Evolutionary conservation across 352 stramenopile species (phyloP).

Genomic region (Phytophthora citrophthora): DNA sequence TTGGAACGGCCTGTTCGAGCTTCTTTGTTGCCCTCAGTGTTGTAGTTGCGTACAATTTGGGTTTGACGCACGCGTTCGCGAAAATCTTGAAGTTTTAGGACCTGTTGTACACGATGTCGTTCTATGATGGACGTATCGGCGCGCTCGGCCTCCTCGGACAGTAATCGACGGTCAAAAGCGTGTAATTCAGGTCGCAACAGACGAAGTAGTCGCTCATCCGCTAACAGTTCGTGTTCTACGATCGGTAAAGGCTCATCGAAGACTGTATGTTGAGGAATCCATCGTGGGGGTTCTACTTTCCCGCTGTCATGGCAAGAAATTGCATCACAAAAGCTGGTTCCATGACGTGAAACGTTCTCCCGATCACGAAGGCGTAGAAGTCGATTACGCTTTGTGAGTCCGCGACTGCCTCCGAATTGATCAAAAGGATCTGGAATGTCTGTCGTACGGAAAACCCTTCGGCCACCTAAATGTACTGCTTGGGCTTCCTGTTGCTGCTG

Average conservation of each 20-base stretch:
- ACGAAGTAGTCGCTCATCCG: conserved; percentile 60
- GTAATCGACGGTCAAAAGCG: conserved; percentile 59
- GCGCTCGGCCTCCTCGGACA: conserved; percentile 47
- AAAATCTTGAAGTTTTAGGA: conserved; percentile 73
- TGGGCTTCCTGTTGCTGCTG: conserved; percentile 48
- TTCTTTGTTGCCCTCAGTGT: conserved; percentile 23
- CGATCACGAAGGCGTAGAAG: conserved; percentile 64
- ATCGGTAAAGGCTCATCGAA: conserved; percentile 80
- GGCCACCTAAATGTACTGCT: conserved; percentile 34
- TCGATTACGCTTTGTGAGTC: conserved; percentile 72
- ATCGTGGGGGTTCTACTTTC: conserved; percentile 31
- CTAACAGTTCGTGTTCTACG: conserved; percentile 60
- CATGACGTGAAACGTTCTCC: conserved; percentile 50
- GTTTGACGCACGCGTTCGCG: conserved; percentile 53
- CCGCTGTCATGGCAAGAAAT: conserved; percentile 17
- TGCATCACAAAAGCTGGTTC: conserved; percentile 49
- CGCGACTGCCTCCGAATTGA: conserved; percentile 14
- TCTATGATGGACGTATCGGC: conserved; percentile 51
- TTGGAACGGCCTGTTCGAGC: conserved; percentile 30
- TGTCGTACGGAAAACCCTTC: conserved; percentile 33
- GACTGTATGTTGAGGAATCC: conserved; percentile 35
- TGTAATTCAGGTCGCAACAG: conserved; percentile 69
- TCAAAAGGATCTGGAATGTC: conserved; percentile 16
- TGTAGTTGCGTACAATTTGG: conserved; percentile 35
- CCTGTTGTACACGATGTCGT: conserved; percentile 47